Base-by-base conservation (phyloP, 192 early-diverging fungal genomes). In the Coemansia sp. region DNA sequence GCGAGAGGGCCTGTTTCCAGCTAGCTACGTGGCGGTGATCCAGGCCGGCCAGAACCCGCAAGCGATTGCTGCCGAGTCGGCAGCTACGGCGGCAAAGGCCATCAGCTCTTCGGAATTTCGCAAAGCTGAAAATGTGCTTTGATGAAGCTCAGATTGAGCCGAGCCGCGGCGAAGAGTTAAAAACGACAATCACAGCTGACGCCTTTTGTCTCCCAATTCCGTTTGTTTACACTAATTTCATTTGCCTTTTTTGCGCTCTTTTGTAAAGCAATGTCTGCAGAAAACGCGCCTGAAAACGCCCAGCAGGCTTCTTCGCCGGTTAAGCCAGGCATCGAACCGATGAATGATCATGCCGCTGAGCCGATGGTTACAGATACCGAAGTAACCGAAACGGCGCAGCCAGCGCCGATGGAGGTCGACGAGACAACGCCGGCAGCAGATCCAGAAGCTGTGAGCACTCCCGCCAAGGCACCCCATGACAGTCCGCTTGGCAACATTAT, bases 11-110 rank as follows among this genome's bases (percentile, higher is more conserved):
- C 56, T 89, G 19, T 99, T 99, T 81, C 94, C 96, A 9, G 81
- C 85, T 53, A 94, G 84, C 55, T 98, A 94, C 55, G 91, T 93
- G n/a, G 83, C 91, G 29, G 80, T 91, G 8, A 89, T 97, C 28
- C 42, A 50, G 50, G 65, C 72, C 17, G 72, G 72, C 19, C 85
- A 86, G 65, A 93, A 91, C n/a, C 71, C 76, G 72, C 64, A 68
- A 41, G 72, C 65, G 1, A 57, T 68, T 42, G 65, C 63, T 12
- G 72, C 72, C 12, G 45, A 43, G 21, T 75, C 72, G 19, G 61
- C 65, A 4, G 45, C 43, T 11, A 45, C 30, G 15, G 60, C 72
- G 6, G 56, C 53, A 1, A 58, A 68, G 35, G 39, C 58, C 14
- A 64, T 75, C 40, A 68, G 34, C 50, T 8, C 72, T 0, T 34